Evolutionary conservation across 345 rosid genomes (phyloP), one percentile per base, ranked within the genome.

Genomic region (Hibiscus trionum): DNA sequence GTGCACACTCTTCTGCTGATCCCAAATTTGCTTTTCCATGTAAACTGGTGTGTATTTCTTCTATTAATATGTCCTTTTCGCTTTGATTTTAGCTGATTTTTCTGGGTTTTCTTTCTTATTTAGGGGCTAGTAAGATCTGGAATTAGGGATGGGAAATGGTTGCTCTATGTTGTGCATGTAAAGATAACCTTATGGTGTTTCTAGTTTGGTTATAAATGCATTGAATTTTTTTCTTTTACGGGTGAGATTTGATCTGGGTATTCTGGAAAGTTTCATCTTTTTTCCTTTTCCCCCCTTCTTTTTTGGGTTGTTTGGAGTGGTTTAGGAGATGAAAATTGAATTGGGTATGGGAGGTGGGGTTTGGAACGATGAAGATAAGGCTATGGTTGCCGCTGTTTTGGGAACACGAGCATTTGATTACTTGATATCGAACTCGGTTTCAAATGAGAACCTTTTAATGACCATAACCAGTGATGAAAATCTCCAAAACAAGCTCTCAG

Each of bases 341-440:
- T 72, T 82, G 77, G 85, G 82, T 75, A 84, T 78, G 80, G 87
- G 85, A 75, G 87, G 79, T 44, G 82, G 82, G 75, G 61, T 62
- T 66, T 95, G 97, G 97, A 88, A 82, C 52, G 93, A 92, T 59
- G 99, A 87, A 66, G 97, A 95, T 15, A 95, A 77, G 75, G 80
- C 93, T 11, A 66, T 85, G 84, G 80, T 81, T 58, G 87, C 81
- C 15, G 84, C 96, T 7, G 96, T 95, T 72, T 79, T 95, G 78
- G 99, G 99, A 69, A 72, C 88, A 5, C 69, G 82, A 72, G 99
- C 99, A 55, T 88, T 81, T 52, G 90, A 89, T 80, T 92, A 85
- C 84, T 84, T 95, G 70, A 27, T 81, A 53, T 81, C 94, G 11
- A 95, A 86, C 77, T 85, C 97, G 10, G 79, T 83, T 50, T 83